Percentiles rank a stretch among this genome's conserved stretches.
These are phyloP conservation scores for Fraxinus xanthoxyloides DNA, from an alignment of 305 asterid genomes.

Conservation along the genomic window DNA sequence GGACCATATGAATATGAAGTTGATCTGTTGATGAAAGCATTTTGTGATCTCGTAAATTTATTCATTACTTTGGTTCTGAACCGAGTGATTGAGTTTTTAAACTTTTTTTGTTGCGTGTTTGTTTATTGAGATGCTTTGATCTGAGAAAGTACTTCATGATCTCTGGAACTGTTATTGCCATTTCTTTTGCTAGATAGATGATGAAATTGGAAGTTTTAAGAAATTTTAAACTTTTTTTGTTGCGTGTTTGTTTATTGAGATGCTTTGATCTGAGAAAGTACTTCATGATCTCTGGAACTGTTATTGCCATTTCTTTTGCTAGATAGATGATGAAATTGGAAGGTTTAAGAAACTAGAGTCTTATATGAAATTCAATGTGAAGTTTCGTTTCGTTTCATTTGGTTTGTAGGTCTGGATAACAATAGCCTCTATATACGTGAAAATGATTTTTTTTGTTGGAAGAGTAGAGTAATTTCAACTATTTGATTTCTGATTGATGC, in stretches of 20 bases:
- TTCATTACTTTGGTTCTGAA: not conserved
- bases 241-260: not conserved
- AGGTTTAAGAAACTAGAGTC: not conserved
- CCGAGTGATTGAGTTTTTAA: not conserved
- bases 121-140: not conserved
- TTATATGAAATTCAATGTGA: not conserved
- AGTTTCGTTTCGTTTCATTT: not conserved
- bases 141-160: not conserved
- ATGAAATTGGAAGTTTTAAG: not conserved
- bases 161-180: not conserved
- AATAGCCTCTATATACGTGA: not conserved
- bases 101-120: not conserved
- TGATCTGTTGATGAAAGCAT: constrained; percentile 2
- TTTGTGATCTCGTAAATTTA: constrained; percentile 17
- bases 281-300: not conserved
- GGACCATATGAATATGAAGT: constrained; percentile 10
- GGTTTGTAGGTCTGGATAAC: constrained; percentile 1
- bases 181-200: not conserved
- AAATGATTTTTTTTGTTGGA: not conserved
- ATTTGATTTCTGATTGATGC: not conserved
- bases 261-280: not conserved
- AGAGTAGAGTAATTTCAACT: not conserved
- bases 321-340: not conserved
- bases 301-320: not conserved
- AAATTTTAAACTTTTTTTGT: no score